Base-by-base conservation (phyloP, 768 basidiomycete genomes). In the Xerocomellus dryophilus region DNA sequence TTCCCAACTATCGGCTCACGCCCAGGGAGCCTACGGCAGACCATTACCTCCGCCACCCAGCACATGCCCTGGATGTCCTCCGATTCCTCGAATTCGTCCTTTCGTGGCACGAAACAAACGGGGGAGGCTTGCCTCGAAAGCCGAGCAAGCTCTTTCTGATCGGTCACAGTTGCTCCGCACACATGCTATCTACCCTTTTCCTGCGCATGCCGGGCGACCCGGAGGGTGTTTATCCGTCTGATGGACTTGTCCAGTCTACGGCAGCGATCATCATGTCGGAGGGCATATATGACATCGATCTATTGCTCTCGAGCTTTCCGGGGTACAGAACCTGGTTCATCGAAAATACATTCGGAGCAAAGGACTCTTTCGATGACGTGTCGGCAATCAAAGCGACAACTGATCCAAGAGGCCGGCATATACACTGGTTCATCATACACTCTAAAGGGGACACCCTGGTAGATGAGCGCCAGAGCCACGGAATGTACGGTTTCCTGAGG, bases 101-200 rank as follows among this genome's bases (percentile, higher is more conserved):
- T 46, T 57, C 65, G 3, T 85, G 83, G 81, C 15, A 59, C 47
- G 36, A 42, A 18, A 58, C 7, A 31, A 58, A 59, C 10, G 54
- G 50, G 5, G 53, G 59, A 23, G 57, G 50, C 23, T 45, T 61
- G 34, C 66, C 62, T 31, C 78, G 78, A 49, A 75, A 80, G 62
- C 68, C 75, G 3, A 55, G 61, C 27, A 66, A 51, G 21, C 65
- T 92, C 41, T 78, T 81, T 69, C 74, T 90, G 40, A 73, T 90
- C 23, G 90, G 89, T 12, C 91, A 93, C 69, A 90, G 88, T 69
- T 90, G 88, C 71, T 77, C 85, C 56, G 88, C 90, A 2, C 91
- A 93, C 68, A 92, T 93, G 77, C 72, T 92, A 11, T 70, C 81
- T 39, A 81, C 84, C 53, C 80, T 93, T 29, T 78, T 91, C 65